phyloP scores from a whole-genome alignment of 257 asterid genomes.

The Linderniella brevidens region DNA sequence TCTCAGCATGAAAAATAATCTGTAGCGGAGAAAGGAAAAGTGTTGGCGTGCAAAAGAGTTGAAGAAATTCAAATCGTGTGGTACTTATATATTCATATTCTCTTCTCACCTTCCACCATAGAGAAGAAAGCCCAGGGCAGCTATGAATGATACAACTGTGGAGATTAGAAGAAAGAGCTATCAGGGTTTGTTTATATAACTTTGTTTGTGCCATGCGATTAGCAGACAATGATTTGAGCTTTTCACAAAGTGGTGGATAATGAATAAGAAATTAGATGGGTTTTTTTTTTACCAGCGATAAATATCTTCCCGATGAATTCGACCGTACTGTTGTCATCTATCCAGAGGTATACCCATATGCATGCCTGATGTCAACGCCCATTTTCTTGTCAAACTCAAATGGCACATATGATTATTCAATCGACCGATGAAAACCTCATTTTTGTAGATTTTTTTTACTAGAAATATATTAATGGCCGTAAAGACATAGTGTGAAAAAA shows the following conservation, averaged over 20 bases:
- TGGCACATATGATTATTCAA: background rate
- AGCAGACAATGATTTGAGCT: too few species aligned
- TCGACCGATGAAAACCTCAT: too few species aligned
- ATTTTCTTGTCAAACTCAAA: slow-evolving; percentile 9
- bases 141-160: slow-evolving; percentile 65
- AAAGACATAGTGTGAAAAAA: too few species aligned
- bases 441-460: too few species aligned
- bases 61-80: background rate
- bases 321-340: slow-evolving; percentile 31
- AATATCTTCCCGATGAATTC: slow-evolving; percentile 67
- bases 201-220: too few species aligned
- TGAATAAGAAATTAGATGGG: too few species aligned
- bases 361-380: slow-evolving; percentile 29
- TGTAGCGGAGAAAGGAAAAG: slow-evolving; percentile 13
- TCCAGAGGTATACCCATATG: slow-evolving; percentile 69
- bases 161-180: slow-evolving; percentile 12
- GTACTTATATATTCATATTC: slow-evolving; percentile 1
- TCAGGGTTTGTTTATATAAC: background rate
- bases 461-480: too few species aligned
- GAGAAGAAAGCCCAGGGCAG: slow-evolving; percentile 64
- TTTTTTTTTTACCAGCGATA: slow-evolving; percentile 40
- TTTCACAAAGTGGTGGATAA: too few species aligned
- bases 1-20: slow-evolving; percentile 77
- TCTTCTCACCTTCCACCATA: slow-evolving; percentile 72
- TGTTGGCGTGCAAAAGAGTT: slow-evolving; percentile 5